These are phyloP conservation scores for Quaeritorhiza haematococci DNA, from an alignment of 371 early-diverging fungal genomes.

Conservation along the genomic window DNA sequence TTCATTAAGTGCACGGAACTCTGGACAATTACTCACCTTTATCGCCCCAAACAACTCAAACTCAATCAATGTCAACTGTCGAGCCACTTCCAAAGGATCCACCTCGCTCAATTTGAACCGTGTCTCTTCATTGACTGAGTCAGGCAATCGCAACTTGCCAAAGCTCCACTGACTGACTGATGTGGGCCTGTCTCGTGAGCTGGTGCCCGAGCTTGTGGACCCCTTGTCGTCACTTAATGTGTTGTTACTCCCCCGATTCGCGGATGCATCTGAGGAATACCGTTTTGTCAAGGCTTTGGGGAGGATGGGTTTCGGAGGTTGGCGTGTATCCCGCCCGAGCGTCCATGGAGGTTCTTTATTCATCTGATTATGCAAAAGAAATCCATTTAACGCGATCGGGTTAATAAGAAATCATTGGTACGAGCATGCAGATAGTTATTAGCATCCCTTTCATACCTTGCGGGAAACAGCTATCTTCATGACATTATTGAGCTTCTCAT, in stretches of 20 bases:
- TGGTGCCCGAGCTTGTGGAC: too few relatives aligned
- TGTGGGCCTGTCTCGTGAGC: too few relatives aligned
- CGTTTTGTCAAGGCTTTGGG: slow-evolving; percentile 38
- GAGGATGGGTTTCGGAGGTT: slow-evolving; percentile 43
- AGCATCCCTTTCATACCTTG: slow-evolving; percentile 23
- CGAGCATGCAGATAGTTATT: too few relatives aligned
- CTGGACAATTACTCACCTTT: slow-evolving; percentile 17
- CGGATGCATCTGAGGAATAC: too few relatives aligned
- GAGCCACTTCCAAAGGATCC: slow-evolving; percentile 87
- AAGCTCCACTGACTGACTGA: too few relatives aligned
- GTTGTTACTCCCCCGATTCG: too few relatives aligned
- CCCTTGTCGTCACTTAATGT: too few relatives aligned
- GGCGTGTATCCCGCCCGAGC: neutral
- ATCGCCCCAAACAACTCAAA: slow-evolving; percentile 44
- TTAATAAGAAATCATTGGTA: neutral
- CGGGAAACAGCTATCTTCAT: slow-evolving; percentile 22
- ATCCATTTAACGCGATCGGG: too few relatives aligned
- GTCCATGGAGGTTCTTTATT: too few relatives aligned
- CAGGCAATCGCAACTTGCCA: too few relatives aligned
- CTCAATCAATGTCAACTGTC: slow-evolving; percentile 82
- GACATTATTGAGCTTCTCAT: slow-evolving; percentile 27
- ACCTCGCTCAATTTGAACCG: slow-evolving; percentile 65
- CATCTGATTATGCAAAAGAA: too few relatives aligned
- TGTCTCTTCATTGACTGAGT: neutral
- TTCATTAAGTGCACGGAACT: neutral